phyloP scores from a whole-genome alignment of 192 early-diverging fungal genomes.

The Lunasporangiospora selenospora region DNA sequence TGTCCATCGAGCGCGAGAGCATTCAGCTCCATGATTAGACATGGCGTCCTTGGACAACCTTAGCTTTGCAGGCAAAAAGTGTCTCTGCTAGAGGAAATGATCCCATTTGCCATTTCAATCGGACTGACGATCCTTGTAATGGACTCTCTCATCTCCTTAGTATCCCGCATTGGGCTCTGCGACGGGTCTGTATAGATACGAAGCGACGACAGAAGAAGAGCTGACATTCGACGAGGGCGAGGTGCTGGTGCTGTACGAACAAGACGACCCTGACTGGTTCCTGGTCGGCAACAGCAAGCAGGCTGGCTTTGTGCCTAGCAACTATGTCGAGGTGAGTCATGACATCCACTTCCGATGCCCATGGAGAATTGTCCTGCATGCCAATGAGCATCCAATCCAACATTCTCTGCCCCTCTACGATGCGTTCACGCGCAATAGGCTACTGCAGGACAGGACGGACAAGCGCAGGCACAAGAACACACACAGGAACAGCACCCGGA shows the following conservation, averaged over 20 bases:
- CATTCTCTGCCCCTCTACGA: no score
- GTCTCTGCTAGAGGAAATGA: no score
- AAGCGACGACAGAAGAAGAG: constrained; percentile 84
- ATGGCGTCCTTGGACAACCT: no score
- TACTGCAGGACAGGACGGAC: constrained; percentile 46
- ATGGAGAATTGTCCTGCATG: not conserved
- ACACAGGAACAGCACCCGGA: constrained; percentile 19
- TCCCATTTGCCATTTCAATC: no score
- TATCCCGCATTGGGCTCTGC: constrained; percentile 63
- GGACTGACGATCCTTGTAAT: no score
- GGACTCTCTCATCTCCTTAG: no score
- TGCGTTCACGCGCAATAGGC: no score
- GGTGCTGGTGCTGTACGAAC: constrained; percentile 77
- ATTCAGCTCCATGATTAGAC: no score
- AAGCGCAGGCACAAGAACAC: constrained; percentile 16
- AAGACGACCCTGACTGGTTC: constrained; percentile 94
- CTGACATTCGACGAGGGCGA: constrained; percentile 80
- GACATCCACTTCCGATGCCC: not conserved
- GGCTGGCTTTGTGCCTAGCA: constrained; percentile 87
- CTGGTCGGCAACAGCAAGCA: constrained; percentile 73
- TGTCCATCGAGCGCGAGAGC: no score
- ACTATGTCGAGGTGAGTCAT: constrained; percentile 74
- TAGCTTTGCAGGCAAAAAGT: no score
- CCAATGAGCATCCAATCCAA: no score
- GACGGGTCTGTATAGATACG: constrained; percentile 83